Conservation (phyloP, 192 early-diverging fungal species). For the Backusella australiensis region DNA sequence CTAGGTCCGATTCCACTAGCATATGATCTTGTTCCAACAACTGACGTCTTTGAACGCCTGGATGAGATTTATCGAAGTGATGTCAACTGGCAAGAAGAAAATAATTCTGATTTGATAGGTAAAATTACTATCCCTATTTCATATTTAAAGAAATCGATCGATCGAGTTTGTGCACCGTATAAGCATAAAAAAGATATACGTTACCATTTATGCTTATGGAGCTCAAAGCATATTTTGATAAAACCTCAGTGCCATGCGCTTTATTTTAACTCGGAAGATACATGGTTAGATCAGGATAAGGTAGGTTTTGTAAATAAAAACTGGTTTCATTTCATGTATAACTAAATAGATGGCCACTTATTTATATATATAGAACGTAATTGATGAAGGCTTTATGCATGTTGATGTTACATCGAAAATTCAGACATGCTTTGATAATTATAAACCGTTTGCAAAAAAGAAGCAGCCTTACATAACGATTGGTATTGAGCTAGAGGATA, state of each 20-base stretch:
- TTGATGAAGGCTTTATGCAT: slow-evolving; percentile 14
- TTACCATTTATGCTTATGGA: background rate
- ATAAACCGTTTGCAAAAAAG: background rate
- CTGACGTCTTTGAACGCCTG: slow-evolving; percentile 1
- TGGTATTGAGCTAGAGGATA: background rate
- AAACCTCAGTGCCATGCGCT: slow-evolving; percentile 1
- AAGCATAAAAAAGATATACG: background rate
- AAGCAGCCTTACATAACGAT: background rate
- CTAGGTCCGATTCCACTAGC: background rate
- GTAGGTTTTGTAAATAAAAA: background rate
- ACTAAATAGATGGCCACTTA: background rate
- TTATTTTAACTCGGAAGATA: background rate
- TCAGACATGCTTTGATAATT: background rate
- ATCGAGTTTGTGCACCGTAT: background rate
- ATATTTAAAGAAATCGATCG: slow-evolving; percentile 3
- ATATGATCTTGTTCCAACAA: slow-evolving; percentile 8
- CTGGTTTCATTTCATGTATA: background rate
- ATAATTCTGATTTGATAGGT: background rate
- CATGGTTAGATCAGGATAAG: background rate
- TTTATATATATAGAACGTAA: background rate
- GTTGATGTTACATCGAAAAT: slow-evolving; percentile 4
- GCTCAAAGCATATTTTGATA: background rate
- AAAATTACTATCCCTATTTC: background rate
- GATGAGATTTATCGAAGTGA: slow-evolving; percentile 4
- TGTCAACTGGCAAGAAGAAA: background rate